A percentile compares a stretch with the other conserved stretches of the same genome.
phyloP scores from a whole-genome alignment of 192 early-diverging fungal species.

The Thamnidium elegans region DNA sequence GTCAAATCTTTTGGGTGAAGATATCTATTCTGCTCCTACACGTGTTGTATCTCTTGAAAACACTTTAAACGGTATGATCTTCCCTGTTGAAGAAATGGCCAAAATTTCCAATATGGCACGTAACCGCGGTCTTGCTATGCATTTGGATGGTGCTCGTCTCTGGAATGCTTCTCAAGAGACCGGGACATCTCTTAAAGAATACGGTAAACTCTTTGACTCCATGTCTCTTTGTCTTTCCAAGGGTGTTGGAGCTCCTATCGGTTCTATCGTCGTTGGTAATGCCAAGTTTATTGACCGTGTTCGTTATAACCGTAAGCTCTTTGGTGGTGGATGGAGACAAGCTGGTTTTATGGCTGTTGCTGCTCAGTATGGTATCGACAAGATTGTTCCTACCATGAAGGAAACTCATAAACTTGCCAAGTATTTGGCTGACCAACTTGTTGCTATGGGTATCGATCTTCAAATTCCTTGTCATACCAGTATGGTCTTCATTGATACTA shows the following conservation, averaged over 20 bases:
- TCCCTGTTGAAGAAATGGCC: slow-evolving; percentile 74
- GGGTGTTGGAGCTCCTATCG: slow-evolving; percentile 89
- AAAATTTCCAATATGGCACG: slow-evolving; percentile 60
- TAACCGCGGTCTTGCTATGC: slow-evolving; percentile 60
- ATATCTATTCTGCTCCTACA: slow-evolving; percentile 79
- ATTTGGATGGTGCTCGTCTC: slow-evolving; percentile 87
- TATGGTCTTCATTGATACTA: slow-evolving; percentile 77
- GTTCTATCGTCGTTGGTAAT: slow-evolving; percentile 79
- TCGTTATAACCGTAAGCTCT: slow-evolving; percentile 80
- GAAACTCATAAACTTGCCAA: slow-evolving; percentile 64
- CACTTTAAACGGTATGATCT: slow-evolving; percentile 78
- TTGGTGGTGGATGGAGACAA: slow-evolving; percentile 94
- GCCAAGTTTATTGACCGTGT: slow-evolving; percentile 69
- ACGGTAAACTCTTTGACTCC: slow-evolving; percentile 75
- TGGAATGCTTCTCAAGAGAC: slow-evolving; percentile 84
- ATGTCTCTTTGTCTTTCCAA: slow-evolving; percentile 89
- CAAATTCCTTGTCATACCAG: slow-evolving; percentile 77
- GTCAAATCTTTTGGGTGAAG: slow-evolving; percentile 59
- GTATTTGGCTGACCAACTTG: slow-evolving; percentile 58
- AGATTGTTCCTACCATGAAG: slow-evolving; percentile 68
- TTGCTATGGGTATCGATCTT: slow-evolving; percentile 59
- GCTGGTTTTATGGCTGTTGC: slow-evolving; percentile 81
- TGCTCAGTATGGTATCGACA: slow-evolving; percentile 67
- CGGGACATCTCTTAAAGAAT: slow-evolving; percentile 66
- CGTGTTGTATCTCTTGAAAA: slow-evolving; percentile 84